Evolutionary conservation across 225 moss, liverwort and hornwort genomes (phyloP), one percentile per base, ranked within the genome.

Genomic region (Thuidium tamariscinum): DNA sequence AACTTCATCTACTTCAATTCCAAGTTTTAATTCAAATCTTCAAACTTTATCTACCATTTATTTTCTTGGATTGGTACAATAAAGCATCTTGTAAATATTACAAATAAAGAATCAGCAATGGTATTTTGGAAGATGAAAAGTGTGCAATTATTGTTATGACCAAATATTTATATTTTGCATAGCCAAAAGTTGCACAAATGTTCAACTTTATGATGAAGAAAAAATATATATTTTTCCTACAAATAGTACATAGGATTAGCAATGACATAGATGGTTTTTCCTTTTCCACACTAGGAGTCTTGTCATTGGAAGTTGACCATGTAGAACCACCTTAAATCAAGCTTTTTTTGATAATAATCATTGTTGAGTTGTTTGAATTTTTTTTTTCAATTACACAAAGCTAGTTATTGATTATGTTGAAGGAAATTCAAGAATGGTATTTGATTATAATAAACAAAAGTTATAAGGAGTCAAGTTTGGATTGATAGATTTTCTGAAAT

Each of bases 291-390:
- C 1, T 42, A 44, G 3, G 1, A 71, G 2, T 17, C 10, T 42
- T 29, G 0, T 0, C 0, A 0, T 71, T 27, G 5, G 16, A 71
- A 29, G 10, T 71, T 42, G 16, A 27, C 16, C 25, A 41, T 0
- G 1, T 14, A 69, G 14, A 20, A 41, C n/a, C 14, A 69, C 4
- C 3, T 69, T 5, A 26, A 26, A 26, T 0, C 0, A 0, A 27
- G 2, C 1, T 27, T 27, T 16, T 0, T 41, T 0, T 3, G n/a
- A n/a, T n/a, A 0, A 26, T 2, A 69, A 9, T 5, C 9, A 26
- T 15, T 69, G 11, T 42, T 9, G 16, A 69, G 0, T 26, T 69
- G 3, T 15, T 3, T 5, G 1, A 70, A 70, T 26, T 41, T 69
- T 49, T 3, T 49, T 69, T 20, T 11, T 39, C 5, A 0, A 39